Conservation (phyloP, 129 eudicot species). For the sunflower (Helianthus annuus) region DNA sequence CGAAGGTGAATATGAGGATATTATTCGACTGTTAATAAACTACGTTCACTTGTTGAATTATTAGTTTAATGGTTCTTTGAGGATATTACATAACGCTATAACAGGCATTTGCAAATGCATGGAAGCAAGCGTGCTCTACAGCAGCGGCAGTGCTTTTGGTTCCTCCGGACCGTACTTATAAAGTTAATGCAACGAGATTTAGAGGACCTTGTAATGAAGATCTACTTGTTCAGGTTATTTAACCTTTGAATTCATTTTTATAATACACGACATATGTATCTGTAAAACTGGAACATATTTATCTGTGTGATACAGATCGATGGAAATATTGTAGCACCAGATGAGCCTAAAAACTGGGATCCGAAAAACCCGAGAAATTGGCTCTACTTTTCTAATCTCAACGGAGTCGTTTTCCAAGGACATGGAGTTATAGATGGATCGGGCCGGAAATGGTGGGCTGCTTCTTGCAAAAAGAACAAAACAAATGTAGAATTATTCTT, state of each 20-base stretch:
- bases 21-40: slow-evolving; percentile 4
- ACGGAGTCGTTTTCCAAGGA: slow-evolving; percentile 64
- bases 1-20: slow-evolving; percentile 56
- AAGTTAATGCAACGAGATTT: slow-evolving; percentile 84
- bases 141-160: slow-evolving; percentile 70
- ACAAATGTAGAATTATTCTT: slow-evolving; percentile 58
- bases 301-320: slow-evolving; percentile 57
- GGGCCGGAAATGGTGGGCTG: slow-evolving; percentile 99
- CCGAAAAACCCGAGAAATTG: slow-evolving; percentile 63
- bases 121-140: slow-evolving; percentile 85
- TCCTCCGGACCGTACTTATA: slow-evolving; percentile 67
- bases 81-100: slow-evolving; percentile 11
- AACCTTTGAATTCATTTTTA: slow-evolving; percentile 9
- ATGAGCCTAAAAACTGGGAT: slow-evolving; percentile 84
- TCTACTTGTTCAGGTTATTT: slow-evolving; percentile 66
- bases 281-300: neutral
- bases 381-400: slow-evolving; percentile 74
- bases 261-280: neutral
- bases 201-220: slow-evolving; percentile 81
- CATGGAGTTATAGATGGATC: slow-evolving; percentile 94
- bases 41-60: slow-evolving; percentile 11
- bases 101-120: slow-evolving; percentile 84
- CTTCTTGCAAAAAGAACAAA: slow-evolving; percentile 95
- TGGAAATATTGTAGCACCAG: slow-evolving; percentile 87
- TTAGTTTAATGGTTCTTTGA: slow-evolving; percentile 10